Conservation (phyloP, 2,329 filamentous ascomycete species). For the Rutstroemia sp. region DNA sequence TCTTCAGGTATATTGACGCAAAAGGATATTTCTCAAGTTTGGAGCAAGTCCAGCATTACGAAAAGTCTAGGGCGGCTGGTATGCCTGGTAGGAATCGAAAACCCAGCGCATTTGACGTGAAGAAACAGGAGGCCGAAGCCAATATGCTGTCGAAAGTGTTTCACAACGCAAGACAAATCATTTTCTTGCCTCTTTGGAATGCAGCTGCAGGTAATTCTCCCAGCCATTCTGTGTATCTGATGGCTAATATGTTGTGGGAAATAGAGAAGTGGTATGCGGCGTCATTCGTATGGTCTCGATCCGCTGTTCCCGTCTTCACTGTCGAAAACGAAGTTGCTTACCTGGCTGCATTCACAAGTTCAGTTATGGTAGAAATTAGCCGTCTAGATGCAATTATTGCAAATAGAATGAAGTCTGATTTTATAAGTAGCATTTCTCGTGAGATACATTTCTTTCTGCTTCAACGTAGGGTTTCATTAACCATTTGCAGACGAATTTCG, state of each 20-base stretch:
- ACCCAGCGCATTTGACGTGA: conserved; percentile 8
- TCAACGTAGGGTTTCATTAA: conserved; percentile 12
- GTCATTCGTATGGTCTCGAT: conserved; percentile 30
- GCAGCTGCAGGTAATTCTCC: conserved; percentile 18
- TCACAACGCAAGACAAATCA: conserved; percentile 23
- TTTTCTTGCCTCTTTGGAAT: conserved; percentile 28
- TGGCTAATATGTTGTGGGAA: background rate
- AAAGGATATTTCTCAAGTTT: conserved; percentile 26
- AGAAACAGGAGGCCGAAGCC: conserved; percentile 21
- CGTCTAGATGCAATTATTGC: conserved; percentile 40
- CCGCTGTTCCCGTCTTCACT: conserved; percentile 19
- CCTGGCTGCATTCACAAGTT: conserved; percentile 32
- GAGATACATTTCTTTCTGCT: conserved; percentile 30
- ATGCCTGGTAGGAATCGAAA: conserved; percentile 12
- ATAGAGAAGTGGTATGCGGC: conserved; percentile 23
- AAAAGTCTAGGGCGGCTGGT: conserved; percentile 1
- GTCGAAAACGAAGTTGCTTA: conserved; percentile 28
- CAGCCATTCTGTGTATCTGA: background rate
- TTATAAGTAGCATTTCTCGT: conserved; percentile 43
- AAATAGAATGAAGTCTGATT: conserved; percentile 44
- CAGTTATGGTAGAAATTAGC: conserved; percentile 11
- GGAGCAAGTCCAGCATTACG: conserved; percentile 18
- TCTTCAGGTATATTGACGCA: conserved; percentile 19
- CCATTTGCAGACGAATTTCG: conserved; percentile 37
- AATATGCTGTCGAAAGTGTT: conserved; percentile 23